Evolutionary conservation across 257 asterid genomes (phyloP).

Genomic region (Solanum lycopersicoides): DNA sequence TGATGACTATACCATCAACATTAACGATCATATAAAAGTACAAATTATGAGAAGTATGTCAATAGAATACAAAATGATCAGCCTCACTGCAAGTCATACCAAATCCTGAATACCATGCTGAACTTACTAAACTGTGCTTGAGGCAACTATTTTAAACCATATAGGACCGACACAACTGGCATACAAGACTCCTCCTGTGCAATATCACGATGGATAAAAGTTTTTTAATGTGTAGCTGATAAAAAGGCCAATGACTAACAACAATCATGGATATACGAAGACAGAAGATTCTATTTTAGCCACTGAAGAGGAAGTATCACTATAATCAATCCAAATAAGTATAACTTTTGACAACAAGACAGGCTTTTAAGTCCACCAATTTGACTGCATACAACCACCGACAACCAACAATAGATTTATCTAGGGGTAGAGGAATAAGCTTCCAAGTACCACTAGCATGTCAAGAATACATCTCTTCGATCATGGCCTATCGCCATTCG

Average conservation of each 20-base stretch:
- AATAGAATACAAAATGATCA: neutral
- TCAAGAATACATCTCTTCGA: neutral
- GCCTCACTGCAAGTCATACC: neutral
- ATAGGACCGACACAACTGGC: neutral
- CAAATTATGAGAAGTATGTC: neutral
- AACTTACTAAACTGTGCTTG: neutral
- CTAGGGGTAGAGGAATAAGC: neutral
- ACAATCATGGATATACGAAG: neutral
- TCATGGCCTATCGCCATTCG: neutral
- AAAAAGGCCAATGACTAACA: neutral
- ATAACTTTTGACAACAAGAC: neutral
- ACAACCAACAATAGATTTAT: neutral
- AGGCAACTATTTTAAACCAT: neutral
- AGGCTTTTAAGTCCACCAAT: neutral
- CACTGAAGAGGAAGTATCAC: neutral
- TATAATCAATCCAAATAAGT: neutral
- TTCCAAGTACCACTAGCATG: neutral
- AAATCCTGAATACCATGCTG: neutral
- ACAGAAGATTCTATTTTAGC: neutral
- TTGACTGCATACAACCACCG: neutral
- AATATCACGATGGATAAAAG: neutral
- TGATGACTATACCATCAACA: neutral
- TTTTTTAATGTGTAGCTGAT: neutral
- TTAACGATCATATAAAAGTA: neutral
- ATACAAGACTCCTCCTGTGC: neutral